Conservation (phyloP, 345 rosid species). For the Populus alba region DNA sequence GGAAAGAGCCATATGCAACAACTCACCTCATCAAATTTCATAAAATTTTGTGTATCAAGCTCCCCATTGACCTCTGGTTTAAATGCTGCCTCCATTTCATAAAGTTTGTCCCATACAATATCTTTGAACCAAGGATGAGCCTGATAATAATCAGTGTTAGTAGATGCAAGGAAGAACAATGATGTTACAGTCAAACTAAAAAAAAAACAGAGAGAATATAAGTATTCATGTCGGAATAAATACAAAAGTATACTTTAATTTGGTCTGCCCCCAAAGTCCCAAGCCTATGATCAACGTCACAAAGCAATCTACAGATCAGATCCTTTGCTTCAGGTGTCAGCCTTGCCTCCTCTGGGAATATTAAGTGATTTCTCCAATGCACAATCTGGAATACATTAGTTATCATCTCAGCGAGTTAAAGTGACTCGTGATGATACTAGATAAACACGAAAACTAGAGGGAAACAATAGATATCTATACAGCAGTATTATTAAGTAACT, state of each 20-base stretch:
- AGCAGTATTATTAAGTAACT: no score
- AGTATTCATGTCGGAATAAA: slow-evolving; percentile 1
- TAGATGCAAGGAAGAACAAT: slow-evolving; percentile 1
- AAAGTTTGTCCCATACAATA: slow-evolving; percentile 70
- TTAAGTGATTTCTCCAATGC: slow-evolving; percentile 78
- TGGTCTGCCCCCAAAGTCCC: slow-evolving; percentile 69
- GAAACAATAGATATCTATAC: neutral
- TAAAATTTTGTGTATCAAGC: slow-evolving; percentile 86
- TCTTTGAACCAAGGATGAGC: slow-evolving; percentile 97
- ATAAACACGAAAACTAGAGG: neutral
- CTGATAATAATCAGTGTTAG: slow-evolving; percentile 32
- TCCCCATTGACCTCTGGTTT: slow-evolving; percentile 81
- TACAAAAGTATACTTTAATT: slow-evolving; percentile 53
- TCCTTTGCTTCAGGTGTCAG: slow-evolving; percentile 79
- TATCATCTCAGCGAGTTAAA: neutral
- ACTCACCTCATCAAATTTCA: slow-evolving; percentile 87
- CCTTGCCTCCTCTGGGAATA: slow-evolving; percentile 79
- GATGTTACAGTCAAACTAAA: neutral
- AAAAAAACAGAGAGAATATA: neutral
- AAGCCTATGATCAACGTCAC: slow-evolving; percentile 81
- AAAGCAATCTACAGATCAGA: slow-evolving; percentile 72
- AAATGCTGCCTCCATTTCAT: slow-evolving; percentile 86
- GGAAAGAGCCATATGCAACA: neutral
- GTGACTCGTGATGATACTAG: neutral
- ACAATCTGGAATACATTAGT: slow-evolving; percentile 55